Evolutionary conservation across 768 basidiomycete species (phyloP).

Genomic region (Pisolithus marmoratus): DNA sequence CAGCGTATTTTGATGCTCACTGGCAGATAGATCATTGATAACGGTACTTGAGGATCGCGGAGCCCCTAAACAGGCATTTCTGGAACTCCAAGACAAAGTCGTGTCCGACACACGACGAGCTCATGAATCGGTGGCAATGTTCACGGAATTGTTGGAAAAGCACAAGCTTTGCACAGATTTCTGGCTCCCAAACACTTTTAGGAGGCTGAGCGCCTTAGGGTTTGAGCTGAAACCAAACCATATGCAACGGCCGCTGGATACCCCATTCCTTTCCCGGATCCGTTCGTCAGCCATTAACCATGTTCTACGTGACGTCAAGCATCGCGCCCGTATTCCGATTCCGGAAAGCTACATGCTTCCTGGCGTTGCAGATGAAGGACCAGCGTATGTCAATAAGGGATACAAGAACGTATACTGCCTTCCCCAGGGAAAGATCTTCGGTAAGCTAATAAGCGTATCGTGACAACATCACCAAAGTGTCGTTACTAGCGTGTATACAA

Average conservation of each 20-base stretch:
- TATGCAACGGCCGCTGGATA: conserved; percentile 37
- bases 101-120: conserved; percentile 55
- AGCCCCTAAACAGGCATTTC: conserved; percentile 51
- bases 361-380: conserved; percentile 80
- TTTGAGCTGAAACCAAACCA: conserved; percentile 41
- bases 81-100: conserved; percentile 54
- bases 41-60: conserved; percentile 78
- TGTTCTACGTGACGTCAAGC: conserved; percentile 69
- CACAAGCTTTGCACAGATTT: conserved; percentile 45
- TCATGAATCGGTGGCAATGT: conserved; percentile 47
- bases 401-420: conserved; percentile 49
- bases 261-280: conserved; percentile 51
- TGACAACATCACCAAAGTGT: background rate
- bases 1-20: background rate
- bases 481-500: conserved; percentile 53
- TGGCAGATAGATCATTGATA: conserved; percentile 52
- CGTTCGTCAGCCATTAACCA: conserved; percentile 59
- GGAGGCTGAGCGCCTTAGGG: conserved; percentile 39
- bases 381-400: conserved; percentile 50
- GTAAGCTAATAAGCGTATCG: conserved; percentile 30
- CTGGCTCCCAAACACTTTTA: conserved; percentile 46
- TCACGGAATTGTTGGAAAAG: conserved; percentile 41
- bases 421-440: conserved; percentile 57
- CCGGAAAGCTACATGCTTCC: conserved; percentile 65
- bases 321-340: conserved; percentile 67